Percentiles rank a stretch among this genome's conserved stretches.
phyloP scores from a whole-genome alignment of 306 rosid species.

The peach (Prunus persica) region Prunus_persica_NCBIv2 NC_034009.1:10041001-10041500 shows the following conservation, averaged over 20 bases:
- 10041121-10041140: no score
- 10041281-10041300: slow-evolving; percentile 34
- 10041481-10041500: slow-evolving; percentile 23
- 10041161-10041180: not conserved
- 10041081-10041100: no score
- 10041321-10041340: slow-evolving; percentile 42
- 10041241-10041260: slow-evolving; percentile 24
- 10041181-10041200: no score
- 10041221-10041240: not conserved
- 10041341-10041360: slow-evolving; percentile 37
- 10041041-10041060: no score
- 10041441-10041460: slow-evolving; percentile 26
- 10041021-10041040: slow-evolving; percentile 27
- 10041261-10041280: slow-evolving; percentile 26
- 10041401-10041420: slow-evolving; percentile 29
- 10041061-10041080: no score
- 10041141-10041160: no score
- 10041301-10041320: slow-evolving; percentile 28
- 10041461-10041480: slow-evolving; percentile 24
- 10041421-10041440: slow-evolving; percentile 33
- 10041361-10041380: slow-evolving; percentile 33
- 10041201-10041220: not conserved
- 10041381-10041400: slow-evolving; percentile 34
- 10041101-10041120: no score
- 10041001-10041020: slow-evolving; percentile 42